Conservation (phyloP, 164 flowering plant genomes). For the Vitis rupestris region DNA sequence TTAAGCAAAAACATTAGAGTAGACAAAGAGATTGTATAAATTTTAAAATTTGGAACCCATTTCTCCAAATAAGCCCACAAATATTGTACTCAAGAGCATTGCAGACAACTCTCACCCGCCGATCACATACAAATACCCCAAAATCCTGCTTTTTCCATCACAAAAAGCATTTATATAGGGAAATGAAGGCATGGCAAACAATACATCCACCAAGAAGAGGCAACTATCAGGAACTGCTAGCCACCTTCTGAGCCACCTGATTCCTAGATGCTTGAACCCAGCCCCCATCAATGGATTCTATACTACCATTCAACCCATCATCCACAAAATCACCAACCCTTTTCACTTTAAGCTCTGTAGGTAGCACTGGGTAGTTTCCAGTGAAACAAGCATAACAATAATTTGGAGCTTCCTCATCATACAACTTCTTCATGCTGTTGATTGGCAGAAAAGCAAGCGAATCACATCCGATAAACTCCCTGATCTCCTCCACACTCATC, state of each 20-base stretch:
- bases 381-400: slow-evolving; percentile 93
- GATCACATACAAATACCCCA: background rate
- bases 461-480: slow-evolving; percentile 70
- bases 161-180: too few species aligned
- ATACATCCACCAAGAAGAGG: background rate
- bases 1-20: background rate
- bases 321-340: slow-evolving; percentile 59
- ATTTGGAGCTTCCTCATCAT: slow-evolving; percentile 45
- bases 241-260: background rate
- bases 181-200: too few species aligned
- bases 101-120: background rate
- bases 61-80: background rate
- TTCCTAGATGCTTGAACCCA: slow-evolving; percentile 37
- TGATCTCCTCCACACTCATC: slow-evolving; percentile 70
- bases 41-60: background rate
- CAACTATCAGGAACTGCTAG: background rate
- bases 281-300: slow-evolving; percentile 45
- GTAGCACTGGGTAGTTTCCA: slow-evolving; percentile 73
- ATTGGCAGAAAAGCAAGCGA: slow-evolving; percentile 76
- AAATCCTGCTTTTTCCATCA: too few species aligned
- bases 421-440: slow-evolving; percentile 54
- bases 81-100: background rate
- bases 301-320: slow-evolving; percentile 56
- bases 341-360: slow-evolving; percentile 64
- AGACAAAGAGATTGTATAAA: slow-evolving; percentile 4